These are phyloP conservation scores for Xanthoconium separans DNA, from an alignment of 1,284 basidiomycete genomes.

Conservation along the genomic window DNA sequence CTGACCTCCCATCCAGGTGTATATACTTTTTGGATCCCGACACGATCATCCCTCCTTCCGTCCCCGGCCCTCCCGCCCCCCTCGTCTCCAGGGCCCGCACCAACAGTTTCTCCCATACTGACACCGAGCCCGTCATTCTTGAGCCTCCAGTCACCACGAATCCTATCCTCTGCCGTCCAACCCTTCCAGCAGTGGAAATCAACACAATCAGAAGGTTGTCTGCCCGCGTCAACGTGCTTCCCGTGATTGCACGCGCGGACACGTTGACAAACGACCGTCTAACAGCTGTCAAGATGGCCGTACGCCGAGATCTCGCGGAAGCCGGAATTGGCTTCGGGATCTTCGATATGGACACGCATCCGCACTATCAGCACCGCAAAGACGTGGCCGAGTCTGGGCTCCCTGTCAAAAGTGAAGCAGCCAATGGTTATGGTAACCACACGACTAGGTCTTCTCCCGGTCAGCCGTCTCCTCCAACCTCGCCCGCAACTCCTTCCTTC, in stretches of 20 bases:
- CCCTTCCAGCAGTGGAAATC: slow-evolving; percentile 77
- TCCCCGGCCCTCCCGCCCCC: slow-evolving; percentile 59
- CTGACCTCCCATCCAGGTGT: slow-evolving; percentile 49
- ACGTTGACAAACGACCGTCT: slow-evolving; percentile 88
- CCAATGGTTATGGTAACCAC: slow-evolving; percentile 49
- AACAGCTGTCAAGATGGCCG: slow-evolving; percentile 70
- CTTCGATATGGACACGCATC: slow-evolving; percentile 65
- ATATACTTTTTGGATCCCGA: slow-evolving; percentile 81
- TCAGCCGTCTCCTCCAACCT: slow-evolving; percentile 57
- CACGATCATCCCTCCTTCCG: slow-evolving; percentile 64
- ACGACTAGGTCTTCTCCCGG: slow-evolving; percentile 49
- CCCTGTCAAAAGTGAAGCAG: slow-evolving; percentile 41
- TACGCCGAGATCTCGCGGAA: slow-evolving; percentile 73
- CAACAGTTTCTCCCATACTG: slow-evolving; percentile 66
- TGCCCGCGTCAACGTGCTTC: slow-evolving; percentile 91
- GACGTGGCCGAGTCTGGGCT: slow-evolving; percentile 39
- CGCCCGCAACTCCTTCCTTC: slow-evolving; percentile 55
- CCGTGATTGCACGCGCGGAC: slow-evolving; percentile 91
- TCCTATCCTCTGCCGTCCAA: slow-evolving; percentile 60
- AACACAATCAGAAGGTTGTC: slow-evolving; percentile 88
- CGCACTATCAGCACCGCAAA: slow-evolving; percentile 46
- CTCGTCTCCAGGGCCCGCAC: slow-evolving; percentile 62
- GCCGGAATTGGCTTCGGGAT: slow-evolving; percentile 84
- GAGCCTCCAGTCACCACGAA: slow-evolving; percentile 74
- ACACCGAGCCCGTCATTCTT: slow-evolving; percentile 71